Evolutionary conservation across 176 grass and related monocot species (phyloP), one percentile per base, ranked within the genome.

Genomic region (Ampelocalamus luodianensis): DNA sequence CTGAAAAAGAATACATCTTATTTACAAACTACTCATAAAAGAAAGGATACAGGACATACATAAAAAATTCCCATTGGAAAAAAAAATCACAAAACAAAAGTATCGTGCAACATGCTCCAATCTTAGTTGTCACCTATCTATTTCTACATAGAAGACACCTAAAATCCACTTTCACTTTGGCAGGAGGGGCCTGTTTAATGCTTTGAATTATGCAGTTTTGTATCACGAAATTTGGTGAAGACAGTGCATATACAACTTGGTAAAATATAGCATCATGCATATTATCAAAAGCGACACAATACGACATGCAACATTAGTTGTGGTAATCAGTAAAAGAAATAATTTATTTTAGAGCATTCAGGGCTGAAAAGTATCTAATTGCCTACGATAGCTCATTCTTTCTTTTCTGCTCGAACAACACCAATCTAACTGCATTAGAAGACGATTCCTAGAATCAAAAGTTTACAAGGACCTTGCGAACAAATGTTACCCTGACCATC

Each of bases 401-500:
- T 63, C 9, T 54, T 51, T 67, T 13, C 26, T 4, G 29, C 36
- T 22, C 0, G 5, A 37, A 70, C 45, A 85, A 80, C 15, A 66
- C 8, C 1, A 60, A 6, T 66, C 9, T n/a, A 42, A 86, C 15
- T n/a, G n/a, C n/a, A n/a, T n/a, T 38, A 38, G 34, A 11, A 43
- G 39, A 62, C 4, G 48, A 76, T 18, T 55, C 54, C 14, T 4
- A 64, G 53, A 62, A 71, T 49, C n/a, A 22, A 60, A 3, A 55
- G 7, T 32, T 43, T 42, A 71, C 51, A 62, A 63, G 24, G 24
- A 40, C 37, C 3, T 20, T 34, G 22, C 10, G 12, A 74, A 81
- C 44, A 54, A 14, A 74, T 48, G 67, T 79, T 85, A 78, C 92
- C 95, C 85, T 93, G 77, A 79, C 71, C 39, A 23, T 29, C 73